Base-by-base conservation (phyloP, 75 land plant species). In the Cryptomeria japonica region DNA sequence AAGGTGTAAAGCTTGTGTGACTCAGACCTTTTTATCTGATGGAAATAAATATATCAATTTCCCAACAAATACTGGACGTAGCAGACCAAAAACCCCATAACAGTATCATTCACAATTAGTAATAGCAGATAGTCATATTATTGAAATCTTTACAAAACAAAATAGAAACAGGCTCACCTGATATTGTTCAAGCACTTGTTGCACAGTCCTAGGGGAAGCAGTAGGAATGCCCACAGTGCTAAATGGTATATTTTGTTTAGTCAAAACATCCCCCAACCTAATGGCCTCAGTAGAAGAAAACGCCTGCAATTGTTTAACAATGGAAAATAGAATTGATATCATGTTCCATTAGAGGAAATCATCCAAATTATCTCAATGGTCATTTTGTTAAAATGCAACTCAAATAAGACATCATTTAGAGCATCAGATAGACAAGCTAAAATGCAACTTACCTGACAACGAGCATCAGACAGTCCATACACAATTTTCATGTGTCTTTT, bases 401-500 rank as follows among this genome's bases (percentile, higher is more conserved):
- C 19, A 70, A 9, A 13, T 61, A 3, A 86, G 16, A 38, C 12
- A 9, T 37, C 58, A 56, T 36, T 51, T 5, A 82, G 42, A 89
- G 36, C 11, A 39, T 34, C 55, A 47, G 36, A 78, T 25, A 87
- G 68, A 82, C 2, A 49, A 73, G 8, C 7, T 8, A 49, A 28
- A 85, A 39, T 28, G 47, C 31, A 56, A 49, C 22, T 36, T 87
- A 95, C 99, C 97, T 98, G 99, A 87, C 99, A 98, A 19, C 99
- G 94, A 51, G 94, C 93, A 94, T 98, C 99, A 85, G 93, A 93
- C 68, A 98, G 84, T 87, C 93, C 87, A 86, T 94, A 97, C 22
- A 92, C 91, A 87, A 96, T 91, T 91, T 98, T 98, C 86, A 96
- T 88, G 88, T 98, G 94, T 88, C 99, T 93, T 88, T 98, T 98